Base-by-base conservation (phyloP, 768 basidiomycete species). In the Lactarius psammicola region DNA sequence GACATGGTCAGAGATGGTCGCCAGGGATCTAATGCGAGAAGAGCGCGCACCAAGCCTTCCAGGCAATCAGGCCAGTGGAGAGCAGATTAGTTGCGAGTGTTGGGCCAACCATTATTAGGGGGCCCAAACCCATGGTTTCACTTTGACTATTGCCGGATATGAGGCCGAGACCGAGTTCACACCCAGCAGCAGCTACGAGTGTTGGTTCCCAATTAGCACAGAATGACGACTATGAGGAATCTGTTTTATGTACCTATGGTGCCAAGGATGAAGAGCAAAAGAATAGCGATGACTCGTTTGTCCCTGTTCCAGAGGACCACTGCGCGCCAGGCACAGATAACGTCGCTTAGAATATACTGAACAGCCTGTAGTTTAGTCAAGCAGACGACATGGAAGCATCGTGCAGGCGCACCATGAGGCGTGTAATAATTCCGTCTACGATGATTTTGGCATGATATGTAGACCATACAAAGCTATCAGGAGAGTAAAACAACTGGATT, bases 271-370 rank as follows among this genome's bases (percentile, higher is more conserved):
- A n/a, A 20, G 20, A 34, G 30, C 10, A 34, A 17, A 23, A 56
- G 55, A 34, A 56, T 31, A 6, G 33, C 33, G 8, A 56, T 7
- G n/a, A n/a, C n/a, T n/a, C n/a, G n/a, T n/a, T n/a, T n/a, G n/a
- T n/a, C n/a, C n/a, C n/a, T n/a, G n/a, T 56, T 56, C 55, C 55
- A 56, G 33, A 56, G 28, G n/a, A 56, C 55, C 8, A 34, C 55
- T 4, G 33, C 55, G 4, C 55, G 55, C 55, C 55, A 56, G 3
- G 55, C 55, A 8, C 55, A 56, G 9, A 56, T 34, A 31, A 56
- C 7, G n/a, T 56, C 55, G 55, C 55, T 56, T 18, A 30, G 5
- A 56, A 44, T 44, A 44, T 44, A 34, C 33, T 20, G 55, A 18
- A 20, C n/a, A n/a, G 20, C 31, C 7, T 17, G 20, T 6, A 44